Evolutionary conservation across 768 basidiomycete genomes (phyloP).

Genomic region (Collybia mongolica): DNA sequence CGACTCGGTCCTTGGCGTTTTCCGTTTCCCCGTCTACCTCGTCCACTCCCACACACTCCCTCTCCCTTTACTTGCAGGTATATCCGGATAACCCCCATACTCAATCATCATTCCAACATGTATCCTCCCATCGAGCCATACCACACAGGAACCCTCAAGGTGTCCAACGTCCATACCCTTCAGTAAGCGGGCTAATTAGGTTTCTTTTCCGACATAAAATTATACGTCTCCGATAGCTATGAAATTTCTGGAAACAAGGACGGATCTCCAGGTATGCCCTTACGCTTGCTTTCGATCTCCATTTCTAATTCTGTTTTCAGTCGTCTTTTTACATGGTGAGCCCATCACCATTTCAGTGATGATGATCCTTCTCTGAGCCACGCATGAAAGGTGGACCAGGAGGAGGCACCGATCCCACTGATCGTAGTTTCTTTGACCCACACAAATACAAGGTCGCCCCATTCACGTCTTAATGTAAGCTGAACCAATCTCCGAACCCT

Average conservation of each 20-base stretch:
- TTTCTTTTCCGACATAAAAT: background rate
- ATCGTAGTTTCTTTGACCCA: constrained; percentile 83
- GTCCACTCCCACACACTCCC: no score
- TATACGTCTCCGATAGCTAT: constrained; percentile 48
- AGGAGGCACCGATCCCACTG: constrained; percentile 64
- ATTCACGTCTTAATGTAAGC: background rate
- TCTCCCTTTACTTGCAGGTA: no score
- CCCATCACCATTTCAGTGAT: background rate
- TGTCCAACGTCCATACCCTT: constrained; percentile 72
- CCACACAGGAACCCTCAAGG: constrained; percentile 62
- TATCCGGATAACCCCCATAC: no score
- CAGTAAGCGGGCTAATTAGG: constrained; percentile 45
- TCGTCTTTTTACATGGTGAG: background rate
- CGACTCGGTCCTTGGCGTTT: no score
- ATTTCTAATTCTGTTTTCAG: background rate
- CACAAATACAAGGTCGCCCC: constrained; percentile 70
- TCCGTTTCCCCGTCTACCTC: no score
- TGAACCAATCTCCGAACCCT: background rate
- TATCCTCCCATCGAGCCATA: constrained; percentile 71
- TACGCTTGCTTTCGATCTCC: background rate
- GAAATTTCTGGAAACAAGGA: constrained; percentile 78
- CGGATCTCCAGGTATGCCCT: constrained; percentile 63
- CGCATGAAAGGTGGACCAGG: constrained; percentile 70
- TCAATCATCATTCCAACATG: constrained; percentile 32
- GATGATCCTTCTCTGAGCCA: constrained; percentile 84